These are phyloP conservation scores for Colletotrichum paranaense DNA, from an alignment of 2,329 filamentous ascomycete species.

Conservation along the genomic window DNA sequence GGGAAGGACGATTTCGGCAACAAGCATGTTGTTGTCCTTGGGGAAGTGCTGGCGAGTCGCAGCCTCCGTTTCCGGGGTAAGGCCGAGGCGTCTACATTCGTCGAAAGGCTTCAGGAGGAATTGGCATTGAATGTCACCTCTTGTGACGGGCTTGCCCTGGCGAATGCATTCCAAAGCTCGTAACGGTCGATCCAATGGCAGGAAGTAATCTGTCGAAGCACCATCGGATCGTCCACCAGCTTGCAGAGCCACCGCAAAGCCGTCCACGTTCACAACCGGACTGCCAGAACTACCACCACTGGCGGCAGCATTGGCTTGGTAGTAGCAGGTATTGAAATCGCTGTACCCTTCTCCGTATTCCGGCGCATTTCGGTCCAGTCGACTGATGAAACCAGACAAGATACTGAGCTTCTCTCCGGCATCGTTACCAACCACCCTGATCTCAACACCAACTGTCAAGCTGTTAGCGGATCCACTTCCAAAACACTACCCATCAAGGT, in stretches of 20 bases:
- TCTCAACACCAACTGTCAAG: slow-evolving; percentile 83
- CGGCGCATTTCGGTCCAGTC: slow-evolving; percentile 94
- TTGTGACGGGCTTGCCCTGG: slow-evolving; percentile 77
- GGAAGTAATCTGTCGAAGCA: slow-evolving; percentile 96
- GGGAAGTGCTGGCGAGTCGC: slow-evolving; percentile 86
- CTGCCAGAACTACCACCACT: slow-evolving; percentile 98
- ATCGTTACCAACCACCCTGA: slow-evolving; percentile 97
- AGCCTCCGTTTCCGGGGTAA: slow-evolving; percentile 88
- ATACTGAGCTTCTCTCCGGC: slow-evolving; percentile 99
- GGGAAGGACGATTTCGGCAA: slow-evolving; percentile 93
- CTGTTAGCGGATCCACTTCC: slow-evolving; percentile 16
- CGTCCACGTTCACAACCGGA: slow-evolving; percentile 96
- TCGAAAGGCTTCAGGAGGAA: slow-evolving; percentile 98
- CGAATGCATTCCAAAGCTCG: slow-evolving; percentile 90
- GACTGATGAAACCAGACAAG: slow-evolving; percentile 94
- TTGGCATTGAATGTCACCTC: slow-evolving; percentile 97
- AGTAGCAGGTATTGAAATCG: slow-evolving; percentile 97
- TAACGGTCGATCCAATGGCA: slow-evolving; percentile 90
- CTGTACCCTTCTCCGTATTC: slow-evolving; percentile 98
- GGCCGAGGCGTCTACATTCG: slow-evolving; percentile 89
- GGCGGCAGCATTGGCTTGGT: slow-evolving; percentile 95
- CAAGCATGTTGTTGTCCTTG: slow-evolving; percentile 95
- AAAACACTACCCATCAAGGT: slow-evolving; percentile 28
- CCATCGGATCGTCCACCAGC: slow-evolving; percentile 94
- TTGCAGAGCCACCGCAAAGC: slow-evolving; percentile 90